Conservation (phyloP, 106 monocot species). For the Phalaenopsis aphrodite region DNA sequence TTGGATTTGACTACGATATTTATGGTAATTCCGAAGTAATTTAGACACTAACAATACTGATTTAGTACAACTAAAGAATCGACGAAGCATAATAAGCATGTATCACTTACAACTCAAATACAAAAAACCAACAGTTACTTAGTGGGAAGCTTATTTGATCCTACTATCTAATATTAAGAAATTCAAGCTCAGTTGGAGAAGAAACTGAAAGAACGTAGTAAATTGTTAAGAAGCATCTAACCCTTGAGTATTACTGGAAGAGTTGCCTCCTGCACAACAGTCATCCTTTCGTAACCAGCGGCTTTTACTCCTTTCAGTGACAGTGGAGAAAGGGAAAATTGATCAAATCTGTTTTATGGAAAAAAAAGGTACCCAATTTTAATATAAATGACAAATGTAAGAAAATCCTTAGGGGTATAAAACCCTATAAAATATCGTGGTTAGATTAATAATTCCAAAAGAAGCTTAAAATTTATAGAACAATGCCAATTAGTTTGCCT, state of each 20-base stretch:
- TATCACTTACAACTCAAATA: not conserved
- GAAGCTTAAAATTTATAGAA: not conserved
- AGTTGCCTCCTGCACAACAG: slow-evolving; percentile 86
- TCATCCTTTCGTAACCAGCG: slow-evolving; percentile 95
- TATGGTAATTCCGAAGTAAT: not conserved
- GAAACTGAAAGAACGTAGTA: slow-evolving; percentile 1
- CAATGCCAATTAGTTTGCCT: not conserved
- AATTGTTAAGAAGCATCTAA: slow-evolving; percentile 12
- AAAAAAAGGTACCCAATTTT: not conserved
- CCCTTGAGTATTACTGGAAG: slow-evolving; percentile 93
- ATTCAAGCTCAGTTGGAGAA: not conserved
- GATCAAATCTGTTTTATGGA: slow-evolving; percentile 65
- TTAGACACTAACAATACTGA: not conserved
- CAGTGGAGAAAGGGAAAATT: slow-evolving; percentile 77
- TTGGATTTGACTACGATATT: not conserved
- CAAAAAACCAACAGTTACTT: not conserved
- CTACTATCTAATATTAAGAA: not conserved
- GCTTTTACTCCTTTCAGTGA: slow-evolving; percentile 84
- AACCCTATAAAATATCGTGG: not conserved
- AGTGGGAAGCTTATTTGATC: not conserved
- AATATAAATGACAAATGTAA: not conserved
- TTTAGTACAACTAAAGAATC: not conserved
- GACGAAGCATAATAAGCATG: not conserved
- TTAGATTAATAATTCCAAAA: not conserved
- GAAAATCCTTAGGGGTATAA: not conserved